Evolutionary conservation across 306 rosid species (phyloP), one percentile per base, ranked within the genome.

Genomic region (Cercis canadensis): DNA sequence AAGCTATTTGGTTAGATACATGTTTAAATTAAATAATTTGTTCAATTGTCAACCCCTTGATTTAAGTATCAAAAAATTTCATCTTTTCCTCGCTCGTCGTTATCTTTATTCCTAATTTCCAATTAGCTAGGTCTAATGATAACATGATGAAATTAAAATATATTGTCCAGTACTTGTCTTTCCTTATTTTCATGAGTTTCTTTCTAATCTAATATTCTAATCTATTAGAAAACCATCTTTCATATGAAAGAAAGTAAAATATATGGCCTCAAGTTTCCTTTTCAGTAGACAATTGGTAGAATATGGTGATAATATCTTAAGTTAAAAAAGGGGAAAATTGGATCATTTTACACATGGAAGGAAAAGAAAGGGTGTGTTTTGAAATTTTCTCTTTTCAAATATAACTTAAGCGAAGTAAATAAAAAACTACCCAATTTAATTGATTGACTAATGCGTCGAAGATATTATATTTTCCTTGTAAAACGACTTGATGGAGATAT

Each of bases 401-500:
- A 15, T 37, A 52, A 37, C 6, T 24, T 14, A 21, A 41, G 19
- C 6, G 41, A 13, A 29, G 8, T 2, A 24, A 63, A 3, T 19
- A 62, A 29, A 62, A 19, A 41, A 14, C 0, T 29, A 11, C 12
- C 37, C 53, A 24, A 24, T 24, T 24, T 24, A 24, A 24, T 24
- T 24, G 29, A 1, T 24, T 24, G 29, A 24, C 29, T 24, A 24
- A 24, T 24, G 3, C 29, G 29, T 24, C 29, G 1, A 24, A 24
- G 29, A 24, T 24, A 24, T 24, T 24, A 24, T 24, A 24, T 24
- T 24, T 24, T 1, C 52, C 24, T 18, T 59, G 43, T 43, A 52
- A 69, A 40, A 13, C 67, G 49, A 49, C 14, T 15, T 75, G 54
- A 50, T 58, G 52, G 32, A 60, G 40, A 47, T 50, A 36, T 1